These are phyloP conservation scores for Quercus lobata DNA, from an alignment of 331 rosid species.

Conservation along the genomic window DNA sequence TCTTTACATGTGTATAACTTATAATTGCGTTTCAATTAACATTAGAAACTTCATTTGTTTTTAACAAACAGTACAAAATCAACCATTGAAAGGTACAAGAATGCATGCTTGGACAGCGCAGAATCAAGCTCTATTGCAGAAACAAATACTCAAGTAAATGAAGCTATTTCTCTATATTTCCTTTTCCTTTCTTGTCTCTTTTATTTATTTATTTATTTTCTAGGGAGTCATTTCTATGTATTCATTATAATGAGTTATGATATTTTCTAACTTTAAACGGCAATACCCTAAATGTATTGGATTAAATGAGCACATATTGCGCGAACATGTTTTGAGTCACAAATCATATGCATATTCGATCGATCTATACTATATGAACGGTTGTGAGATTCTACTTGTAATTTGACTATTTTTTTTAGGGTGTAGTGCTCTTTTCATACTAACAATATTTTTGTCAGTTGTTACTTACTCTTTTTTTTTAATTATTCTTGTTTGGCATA, in stretches of 20 bases:
- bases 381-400: background rate
- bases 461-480: too few species aligned
- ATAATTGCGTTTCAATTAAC: background rate
- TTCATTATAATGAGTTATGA: background rate
- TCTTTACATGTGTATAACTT: too few species aligned
- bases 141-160: constrained; percentile 83
- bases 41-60: background rate
- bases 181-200: background rate
- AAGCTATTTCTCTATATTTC: constrained; percentile 12
- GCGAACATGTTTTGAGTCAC: too few species aligned
- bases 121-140: constrained; percentile 58
- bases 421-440: too few species aligned
- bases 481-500: background rate
- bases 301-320: too few species aligned
- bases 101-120: constrained; percentile 73
- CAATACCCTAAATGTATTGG: too few species aligned
- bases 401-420: too few species aligned
- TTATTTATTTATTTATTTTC: too few species aligned
- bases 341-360: background rate
- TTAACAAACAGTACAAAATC: constrained; percentile 52
- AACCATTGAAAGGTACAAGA: constrained; percentile 89
- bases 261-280: background rate
- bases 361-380: background rate
- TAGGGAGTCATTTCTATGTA: background rate
- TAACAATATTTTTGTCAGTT: too few species aligned